Evolutionary conservation across 2,329 filamentous ascomycete species (phyloP).

Genomic region (Myriosclerotinia duriaeana): DNA sequence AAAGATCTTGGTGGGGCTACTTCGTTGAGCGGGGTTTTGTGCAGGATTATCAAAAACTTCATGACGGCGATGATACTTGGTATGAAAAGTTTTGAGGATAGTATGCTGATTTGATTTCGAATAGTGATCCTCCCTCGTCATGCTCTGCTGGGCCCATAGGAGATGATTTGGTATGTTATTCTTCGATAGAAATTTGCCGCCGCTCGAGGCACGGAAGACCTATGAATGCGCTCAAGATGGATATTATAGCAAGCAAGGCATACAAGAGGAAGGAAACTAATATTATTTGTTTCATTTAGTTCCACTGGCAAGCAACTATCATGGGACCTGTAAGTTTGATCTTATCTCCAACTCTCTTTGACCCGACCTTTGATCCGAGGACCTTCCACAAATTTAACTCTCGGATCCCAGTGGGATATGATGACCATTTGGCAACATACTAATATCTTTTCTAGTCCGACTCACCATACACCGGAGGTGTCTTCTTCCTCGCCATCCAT

Average conservation of each 20-base stretch:
- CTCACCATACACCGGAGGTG: conserved; percentile 94
- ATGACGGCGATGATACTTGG: conserved; percentile 20
- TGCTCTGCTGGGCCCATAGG: conserved; percentile 97
- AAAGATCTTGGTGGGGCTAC: conserved; percentile 36
- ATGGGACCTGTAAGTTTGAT: conserved; percentile 88
- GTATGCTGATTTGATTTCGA: conserved; percentile 32
- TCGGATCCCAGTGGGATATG: conserved; percentile 26
- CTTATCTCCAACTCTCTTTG: conserved; percentile 31
- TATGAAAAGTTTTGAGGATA: conserved; percentile 22
- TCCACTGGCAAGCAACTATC: conserved; percentile 99
- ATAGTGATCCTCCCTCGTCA: conserved; percentile 93
- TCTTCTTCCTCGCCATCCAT: conserved; percentile 98
- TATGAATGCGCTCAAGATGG: conserved; percentile 33
- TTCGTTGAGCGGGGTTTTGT: conserved; percentile 39
- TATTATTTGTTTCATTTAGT: conserved; percentile 54
- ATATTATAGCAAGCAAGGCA: conserved; percentile 15
- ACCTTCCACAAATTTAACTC: conserved; percentile 19
- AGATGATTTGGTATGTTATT: conserved; percentile 86
- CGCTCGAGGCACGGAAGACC: conserved; percentile 29
- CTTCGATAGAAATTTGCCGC: conserved; percentile 14
- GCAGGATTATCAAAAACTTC: conserved; percentile 41
- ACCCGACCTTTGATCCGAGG: not conserved
- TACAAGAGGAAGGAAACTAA: conserved; percentile 39
- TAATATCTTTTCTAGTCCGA: conserved; percentile 29
- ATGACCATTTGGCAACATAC: not conserved